Conservation (phyloP, 2,329 filamentous ascomycete species). For the Colletotrichum tropicale region DNA sequence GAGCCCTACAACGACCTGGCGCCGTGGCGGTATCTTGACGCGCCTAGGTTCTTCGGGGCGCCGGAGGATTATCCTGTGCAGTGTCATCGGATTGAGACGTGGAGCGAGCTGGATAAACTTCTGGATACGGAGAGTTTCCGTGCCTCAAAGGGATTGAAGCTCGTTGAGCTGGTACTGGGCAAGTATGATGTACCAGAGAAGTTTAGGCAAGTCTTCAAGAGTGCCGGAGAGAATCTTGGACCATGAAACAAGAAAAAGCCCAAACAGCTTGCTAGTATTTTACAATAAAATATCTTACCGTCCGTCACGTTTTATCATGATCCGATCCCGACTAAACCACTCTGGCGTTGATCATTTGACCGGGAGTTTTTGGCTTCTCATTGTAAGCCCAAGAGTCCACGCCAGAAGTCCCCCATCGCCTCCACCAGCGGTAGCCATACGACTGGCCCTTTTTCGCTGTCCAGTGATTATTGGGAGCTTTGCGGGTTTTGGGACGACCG, state of each 20-base stretch:
- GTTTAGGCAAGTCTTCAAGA: not conserved
- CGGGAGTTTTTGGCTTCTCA: not conserved
- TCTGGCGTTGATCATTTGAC: not conserved
- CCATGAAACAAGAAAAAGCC: not conserved
- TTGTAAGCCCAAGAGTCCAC: not conserved
- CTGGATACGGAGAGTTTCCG: not conserved
- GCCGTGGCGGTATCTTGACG: conserved; percentile 55
- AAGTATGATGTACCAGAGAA: not conserved
- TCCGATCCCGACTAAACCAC: not conserved
- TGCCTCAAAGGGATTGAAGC: conserved; percentile 27
- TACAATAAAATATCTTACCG: not conserved
- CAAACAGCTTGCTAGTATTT: not conserved
- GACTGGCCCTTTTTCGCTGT: not conserved
- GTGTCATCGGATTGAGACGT: conserved; percentile 39
- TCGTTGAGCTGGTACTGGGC: conserved; percentile 35
- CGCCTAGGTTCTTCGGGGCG: conserved; percentile 53
- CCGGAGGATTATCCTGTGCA: conserved; percentile 28
- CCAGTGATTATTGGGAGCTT: not conserved
- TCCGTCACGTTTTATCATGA: not conserved
- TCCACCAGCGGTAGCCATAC: not conserved
- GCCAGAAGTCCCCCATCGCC: not conserved
- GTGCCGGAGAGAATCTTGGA: not conserved
- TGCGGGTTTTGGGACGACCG: not conserved
- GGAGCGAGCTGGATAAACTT: conserved; percentile 43
- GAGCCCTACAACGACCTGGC: conserved; percentile 60